phyloP scores from a whole-genome alignment of 2,329 filamentous ascomycete species.

The Fonsecaea pedrosoi region DNA sequence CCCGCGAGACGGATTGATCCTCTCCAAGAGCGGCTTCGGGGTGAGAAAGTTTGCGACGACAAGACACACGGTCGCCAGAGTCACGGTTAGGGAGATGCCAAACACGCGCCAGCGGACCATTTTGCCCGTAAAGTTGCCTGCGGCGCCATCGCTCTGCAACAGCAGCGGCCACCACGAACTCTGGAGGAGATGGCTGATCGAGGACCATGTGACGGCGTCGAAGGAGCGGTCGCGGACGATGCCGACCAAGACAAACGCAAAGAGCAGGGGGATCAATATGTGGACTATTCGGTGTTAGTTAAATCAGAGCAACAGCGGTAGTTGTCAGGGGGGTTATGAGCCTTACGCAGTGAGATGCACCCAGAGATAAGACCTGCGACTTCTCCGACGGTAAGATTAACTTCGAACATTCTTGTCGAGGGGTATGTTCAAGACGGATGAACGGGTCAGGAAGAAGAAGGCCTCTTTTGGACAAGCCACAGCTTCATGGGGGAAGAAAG shows the following conservation, averaged over 20 bases:
- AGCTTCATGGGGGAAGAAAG: not conserved
- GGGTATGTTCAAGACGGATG: not conserved
- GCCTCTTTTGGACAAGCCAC: not conserved
- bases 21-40: conserved; percentile 6
- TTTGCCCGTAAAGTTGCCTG: conserved; percentile 2
- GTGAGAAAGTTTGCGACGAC: conserved; percentile 6
- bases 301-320: not conserved
- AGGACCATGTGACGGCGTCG: conserved; percentile 48
- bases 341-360: conserved; percentile 6
- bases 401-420: not conserved
- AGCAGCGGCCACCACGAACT: conserved; percentile 54
- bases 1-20: not conserved
- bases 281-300: not conserved
- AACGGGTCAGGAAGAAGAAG: not conserved
- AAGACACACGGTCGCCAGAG: not conserved
- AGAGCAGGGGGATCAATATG: conserved; percentile 3
- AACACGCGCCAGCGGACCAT: conserved; percentile 11
- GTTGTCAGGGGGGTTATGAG: not conserved
- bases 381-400: conserved; percentile 11
- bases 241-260: conserved; percentile 6
- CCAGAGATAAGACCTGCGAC: conserved; percentile 11
- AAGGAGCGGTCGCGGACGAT: conserved; percentile 3
- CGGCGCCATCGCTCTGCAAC: conserved; percentile 48
- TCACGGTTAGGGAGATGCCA: not conserved
- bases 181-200: conserved; percentile 44